Base-by-base conservation (phyloP, 1,139 yeast genomes). In the Petasospora fabianii region DNA sequence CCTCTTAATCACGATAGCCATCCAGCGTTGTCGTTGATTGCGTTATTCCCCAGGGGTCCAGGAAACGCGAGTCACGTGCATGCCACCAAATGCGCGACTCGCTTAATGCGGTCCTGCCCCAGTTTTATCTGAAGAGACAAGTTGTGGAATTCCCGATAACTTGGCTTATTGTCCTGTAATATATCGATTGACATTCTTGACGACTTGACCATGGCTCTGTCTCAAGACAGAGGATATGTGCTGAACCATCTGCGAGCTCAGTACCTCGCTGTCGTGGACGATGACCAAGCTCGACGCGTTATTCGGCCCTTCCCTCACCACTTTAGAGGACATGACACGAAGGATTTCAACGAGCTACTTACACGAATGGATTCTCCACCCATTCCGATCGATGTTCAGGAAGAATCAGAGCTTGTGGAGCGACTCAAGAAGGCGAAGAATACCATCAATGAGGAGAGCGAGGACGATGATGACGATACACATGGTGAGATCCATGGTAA, bases 321-420 rank as follows among this genome's bases (percentile, higher is more conserved):
- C 30, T 12, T 17, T 26, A 29, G 32, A 3, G 21, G 30, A 17
- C 41, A 34, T 15, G 34, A 27, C 18, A 30, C 32, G 9, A 30
- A 28, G 20, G 44, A 43, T 21, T 42, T 46, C 30, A 36, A 40
- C 3, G 44, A 37, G 21, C 30, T 49, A 24, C 31, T 53, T 3
- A 20, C 42, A 2, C 33, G 47, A 13, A 31, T 45, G 3, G 54
- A 54, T 22, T 50, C 56, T 3, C 62, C 62, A 1, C 62, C 62
- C 2, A 57, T 59, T 8, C 59, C 60, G 2, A 47, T 55, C 14
- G 58, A 56, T 29, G 52, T 51, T 4, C 37, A 52, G 26, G 55
- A 51, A 31, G 54, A 54, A 29, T 37, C 38, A 0, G 49, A 47
- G 19, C 30, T 44, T 20, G 18, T 32, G 22, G 28, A 37, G 27